These are phyloP conservation scores for Tarenaya hassleriana DNA, from an alignment of 345 rosid species.

Conservation along the genomic window DNA sequence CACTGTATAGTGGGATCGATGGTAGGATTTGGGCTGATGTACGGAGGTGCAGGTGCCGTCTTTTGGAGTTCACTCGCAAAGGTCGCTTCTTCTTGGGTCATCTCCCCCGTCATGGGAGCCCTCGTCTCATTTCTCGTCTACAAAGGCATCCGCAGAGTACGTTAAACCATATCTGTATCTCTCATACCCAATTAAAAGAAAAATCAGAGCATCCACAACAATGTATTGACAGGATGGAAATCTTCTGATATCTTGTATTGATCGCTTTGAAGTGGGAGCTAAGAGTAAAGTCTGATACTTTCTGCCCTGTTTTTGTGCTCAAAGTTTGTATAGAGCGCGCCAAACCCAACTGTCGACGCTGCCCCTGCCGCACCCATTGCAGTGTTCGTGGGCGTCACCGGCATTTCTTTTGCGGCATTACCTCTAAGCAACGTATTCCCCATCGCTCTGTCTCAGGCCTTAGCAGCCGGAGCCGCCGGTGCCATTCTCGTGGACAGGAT, in stretches of 20 bases:
- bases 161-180: constrained; percentile 15
- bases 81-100: constrained; percentile 92
- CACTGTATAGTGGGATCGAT: constrained; percentile 95
- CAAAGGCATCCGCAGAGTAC: constrained; percentile 93
- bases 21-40: constrained; percentile 94
- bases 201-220: too few species aligned
- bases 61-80: constrained; percentile 92
- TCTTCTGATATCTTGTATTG: too few species aligned
- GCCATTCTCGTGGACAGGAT: constrained; percentile 60
- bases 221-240: too few species aligned
- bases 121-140: constrained; percentile 78
- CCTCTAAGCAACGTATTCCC: constrained; percentile 66
- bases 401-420: constrained; percentile 81
- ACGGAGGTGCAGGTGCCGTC: constrained; percentile 92
- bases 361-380: constrained; percentile 83
- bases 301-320: not conserved
- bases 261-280: too few species aligned
- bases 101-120: constrained; percentile 87
- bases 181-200: not conserved
- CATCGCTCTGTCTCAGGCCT: constrained; percentile 59
- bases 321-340: constrained; percentile 96
- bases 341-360: constrained; percentile 81
- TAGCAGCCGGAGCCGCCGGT: constrained; percentile 75
- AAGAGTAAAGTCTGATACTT: not conserved
- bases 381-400: constrained; percentile 67